Percentiles rank a stretch among this genome's conserved stretches.
These are phyloP conservation scores for Solanum paucissectum DNA, from an alignment of 257 asterid genomes.

Conservation along the genomic window DNA sequence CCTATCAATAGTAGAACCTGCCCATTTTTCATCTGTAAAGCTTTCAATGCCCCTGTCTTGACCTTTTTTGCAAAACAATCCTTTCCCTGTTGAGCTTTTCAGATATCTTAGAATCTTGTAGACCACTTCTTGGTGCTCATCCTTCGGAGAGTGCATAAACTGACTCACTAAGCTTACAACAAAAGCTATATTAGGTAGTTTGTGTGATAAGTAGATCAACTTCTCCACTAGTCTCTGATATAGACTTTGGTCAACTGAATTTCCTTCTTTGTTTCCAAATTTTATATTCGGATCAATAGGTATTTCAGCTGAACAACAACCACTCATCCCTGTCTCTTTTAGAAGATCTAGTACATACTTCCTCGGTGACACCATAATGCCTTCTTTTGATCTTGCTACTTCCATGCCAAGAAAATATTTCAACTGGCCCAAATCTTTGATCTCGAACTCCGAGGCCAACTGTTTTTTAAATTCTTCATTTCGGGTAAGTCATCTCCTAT, in stretches of 20 bases:
- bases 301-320: background rate
- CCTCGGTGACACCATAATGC: background rate
- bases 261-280: background rate
- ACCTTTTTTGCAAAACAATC: background rate
- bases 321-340: background rate
- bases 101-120: background rate
- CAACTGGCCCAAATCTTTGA: background rate
- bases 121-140: background rate
- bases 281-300: background rate
- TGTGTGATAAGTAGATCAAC: background rate
- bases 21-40: background rate
- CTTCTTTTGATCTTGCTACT: background rate
- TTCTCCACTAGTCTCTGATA: background rate
- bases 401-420: background rate
- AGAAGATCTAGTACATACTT: background rate
- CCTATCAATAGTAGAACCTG: too few relatives aligned
- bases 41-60: background rate
- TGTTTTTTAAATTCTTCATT: background rate
- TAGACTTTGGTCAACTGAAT: background rate
- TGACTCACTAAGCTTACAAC: background rate
- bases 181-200: background rate
- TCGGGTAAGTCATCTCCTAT: background rate
- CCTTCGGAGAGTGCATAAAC: background rate
- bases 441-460: background rate
- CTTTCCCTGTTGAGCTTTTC: background rate